Evolutionary conservation across 305 asterid species (phyloP).

Genomic region (Solanum hybrid): DNA sequence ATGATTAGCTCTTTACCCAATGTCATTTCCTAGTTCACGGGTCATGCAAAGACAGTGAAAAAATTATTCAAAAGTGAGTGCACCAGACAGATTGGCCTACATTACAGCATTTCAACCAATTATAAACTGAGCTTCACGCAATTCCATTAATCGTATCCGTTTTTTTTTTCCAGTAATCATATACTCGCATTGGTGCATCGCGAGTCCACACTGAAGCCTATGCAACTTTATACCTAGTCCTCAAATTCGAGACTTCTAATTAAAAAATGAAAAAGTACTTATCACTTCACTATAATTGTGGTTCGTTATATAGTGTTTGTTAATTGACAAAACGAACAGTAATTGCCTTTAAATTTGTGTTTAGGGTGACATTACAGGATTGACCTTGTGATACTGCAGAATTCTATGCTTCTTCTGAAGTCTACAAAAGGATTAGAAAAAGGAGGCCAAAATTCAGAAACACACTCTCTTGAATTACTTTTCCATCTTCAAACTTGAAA

Average conservation of each 20-base stretch:
- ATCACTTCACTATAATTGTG: fast-evolving
- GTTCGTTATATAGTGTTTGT: background rate
- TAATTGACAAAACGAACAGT: background rate
- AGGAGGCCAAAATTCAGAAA: background rate
- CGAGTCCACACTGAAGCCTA: too few species aligned
- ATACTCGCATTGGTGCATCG: background rate
- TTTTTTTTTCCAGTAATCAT: background rate
- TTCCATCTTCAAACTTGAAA: background rate
- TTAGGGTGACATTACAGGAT: background rate
- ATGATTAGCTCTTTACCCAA: background rate
- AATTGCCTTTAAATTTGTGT: background rate
- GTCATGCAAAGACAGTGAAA: background rate
- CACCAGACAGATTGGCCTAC: background rate
- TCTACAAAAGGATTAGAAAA: background rate
- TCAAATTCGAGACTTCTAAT: background rate
- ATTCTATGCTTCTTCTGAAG: background rate
- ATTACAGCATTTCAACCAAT: background rate
- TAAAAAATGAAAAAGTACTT: background rate
- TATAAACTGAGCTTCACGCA: background rate
- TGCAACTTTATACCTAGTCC: background rate
- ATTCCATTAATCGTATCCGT: background rate
- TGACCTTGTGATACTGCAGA: background rate
- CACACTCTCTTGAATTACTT: background rate
- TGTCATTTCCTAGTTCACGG: slow-evolving; percentile 3
- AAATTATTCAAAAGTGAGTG: background rate